A percentile compares a stretch with the other conserved stretches of the same genome.
Evolutionary conservation across 1,284 basidiomycete species (phyloP).

Genomic region (Apiotrichum akiyoshidainum): DNA sequence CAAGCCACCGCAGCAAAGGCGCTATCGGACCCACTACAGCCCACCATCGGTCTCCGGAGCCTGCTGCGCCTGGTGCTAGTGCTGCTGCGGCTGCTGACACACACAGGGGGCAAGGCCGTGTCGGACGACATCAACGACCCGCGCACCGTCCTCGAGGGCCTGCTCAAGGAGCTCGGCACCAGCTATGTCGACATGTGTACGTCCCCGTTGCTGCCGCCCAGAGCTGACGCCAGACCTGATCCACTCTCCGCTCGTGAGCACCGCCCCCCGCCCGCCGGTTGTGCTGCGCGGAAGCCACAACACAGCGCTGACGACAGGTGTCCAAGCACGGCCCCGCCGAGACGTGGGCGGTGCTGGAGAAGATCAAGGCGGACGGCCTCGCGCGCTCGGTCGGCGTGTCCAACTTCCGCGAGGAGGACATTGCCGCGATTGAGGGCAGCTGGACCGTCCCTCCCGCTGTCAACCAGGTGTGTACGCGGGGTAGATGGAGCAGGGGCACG

Average conservation of each 20-base stretch:
- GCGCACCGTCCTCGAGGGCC: conserved; percentile 36
- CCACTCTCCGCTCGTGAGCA: conserved; percentile 58
- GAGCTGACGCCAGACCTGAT: conserved; percentile 58
- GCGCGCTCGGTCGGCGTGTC: conserved; percentile 78
- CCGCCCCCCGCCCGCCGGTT: too few relatives aligned
- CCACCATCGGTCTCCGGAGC: too few relatives aligned
- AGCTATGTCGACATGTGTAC: conserved; percentile 61
- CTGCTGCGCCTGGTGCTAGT: too few relatives aligned
- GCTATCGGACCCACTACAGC: too few relatives aligned
- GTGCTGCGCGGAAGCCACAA: too few relatives aligned
- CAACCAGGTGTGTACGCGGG: conserved; percentile 69
- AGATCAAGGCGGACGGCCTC: conserved; percentile 63
- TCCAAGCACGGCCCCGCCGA: conserved; percentile 25
- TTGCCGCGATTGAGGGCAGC: conserved; percentile 59
- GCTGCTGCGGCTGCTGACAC: too few relatives aligned
- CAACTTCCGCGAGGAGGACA: conserved; percentile 68
- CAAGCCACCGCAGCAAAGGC: too few relatives aligned
- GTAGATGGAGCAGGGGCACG: too few relatives aligned
- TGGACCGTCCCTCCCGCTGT: conserved; percentile 63
- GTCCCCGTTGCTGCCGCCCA: conserved; percentile 2
- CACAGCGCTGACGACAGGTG: conserved; percentile 7
- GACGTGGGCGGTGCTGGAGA: conserved; percentile 69
- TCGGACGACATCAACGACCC: conserved; percentile 27
- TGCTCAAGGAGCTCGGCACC: conserved; percentile 54
- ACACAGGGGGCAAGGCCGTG: conserved; percentile 14